Evolutionary conservation across 305 asterid genomes (phyloP).

Genomic region (Solanum hybrid): DNA sequence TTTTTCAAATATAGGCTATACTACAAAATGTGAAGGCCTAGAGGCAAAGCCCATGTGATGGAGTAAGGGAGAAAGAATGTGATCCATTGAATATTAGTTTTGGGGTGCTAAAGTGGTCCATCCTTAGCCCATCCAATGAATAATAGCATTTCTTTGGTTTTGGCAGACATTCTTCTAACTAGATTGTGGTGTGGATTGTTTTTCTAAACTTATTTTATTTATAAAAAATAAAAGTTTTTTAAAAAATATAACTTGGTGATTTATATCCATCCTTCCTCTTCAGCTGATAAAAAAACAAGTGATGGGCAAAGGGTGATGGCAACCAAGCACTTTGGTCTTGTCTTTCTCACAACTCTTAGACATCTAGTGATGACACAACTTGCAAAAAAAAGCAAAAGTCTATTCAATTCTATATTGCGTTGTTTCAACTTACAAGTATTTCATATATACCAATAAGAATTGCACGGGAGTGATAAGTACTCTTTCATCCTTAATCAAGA

Average conservation of each 20-base stretch:
- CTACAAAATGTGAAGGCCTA: not conserved
- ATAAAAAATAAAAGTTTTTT: not conserved
- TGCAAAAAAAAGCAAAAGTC: not conserved
- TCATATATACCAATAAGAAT: not conserved
- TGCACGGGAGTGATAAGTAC: not conserved
- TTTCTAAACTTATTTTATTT: not conserved
- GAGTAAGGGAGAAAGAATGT: constrained; percentile 1
- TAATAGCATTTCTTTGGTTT: not conserved
- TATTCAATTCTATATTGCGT: not conserved
- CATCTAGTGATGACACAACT: not conserved
- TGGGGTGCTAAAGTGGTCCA: constrained; percentile 25
- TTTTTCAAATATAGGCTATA: not conserved
- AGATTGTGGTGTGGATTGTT: not conserved
- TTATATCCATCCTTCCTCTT: not conserved
- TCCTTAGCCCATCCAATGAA: not conserved
- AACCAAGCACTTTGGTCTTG: not conserved
- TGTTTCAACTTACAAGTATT: not conserved
- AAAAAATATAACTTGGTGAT: not conserved
- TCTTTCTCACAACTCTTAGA: not conserved
- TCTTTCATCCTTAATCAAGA: too few species aligned
- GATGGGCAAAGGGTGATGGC: not conserved
- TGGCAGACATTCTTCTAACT: not conserved
- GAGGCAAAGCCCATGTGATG: not conserved
- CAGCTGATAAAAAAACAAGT: not conserved
- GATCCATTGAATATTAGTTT: constrained; percentile 9